Evolutionary conservation across 192 early-diverging fungal species (phyloP).

Genomic region (Dissophora ornata): DNA sequence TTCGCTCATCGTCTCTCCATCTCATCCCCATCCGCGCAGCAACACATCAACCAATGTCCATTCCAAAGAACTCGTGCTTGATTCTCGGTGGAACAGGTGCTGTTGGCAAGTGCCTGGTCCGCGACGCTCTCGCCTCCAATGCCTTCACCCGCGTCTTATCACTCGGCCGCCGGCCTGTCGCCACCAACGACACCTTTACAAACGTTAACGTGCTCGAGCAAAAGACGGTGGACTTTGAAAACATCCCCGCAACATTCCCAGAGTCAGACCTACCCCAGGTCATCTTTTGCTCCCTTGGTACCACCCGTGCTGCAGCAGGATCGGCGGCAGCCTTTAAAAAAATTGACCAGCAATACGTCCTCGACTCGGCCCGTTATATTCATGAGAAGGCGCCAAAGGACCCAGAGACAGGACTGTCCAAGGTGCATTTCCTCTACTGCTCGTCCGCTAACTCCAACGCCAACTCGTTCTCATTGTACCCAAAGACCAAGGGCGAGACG

Average conservation of each 20-base stretch:
- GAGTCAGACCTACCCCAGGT: constrained; percentile 38
- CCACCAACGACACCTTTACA: constrained; percentile 20
- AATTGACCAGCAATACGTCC: constrained; percentile 83
- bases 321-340: constrained; percentile 73
- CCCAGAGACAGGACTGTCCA: constrained; percentile 23
- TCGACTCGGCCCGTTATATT: constrained; percentile 72
- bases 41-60: constrained; percentile 16
- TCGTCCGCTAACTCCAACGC: constrained; percentile 66
- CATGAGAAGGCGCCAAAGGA: constrained; percentile 61
- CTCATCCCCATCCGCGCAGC: too few relatives aligned
- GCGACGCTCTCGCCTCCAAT: constrained; percentile 61
- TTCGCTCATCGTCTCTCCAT: too few relatives aligned
- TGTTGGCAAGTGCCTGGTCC: constrained; percentile 67
- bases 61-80: constrained; percentile 39
- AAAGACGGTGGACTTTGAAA: constrained; percentile 80
- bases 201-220: constrained; percentile 58
- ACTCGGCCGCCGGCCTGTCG: constrained; percentile 61
- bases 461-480: constrained; percentile 74
- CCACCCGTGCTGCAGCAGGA: constrained; percentile 75
- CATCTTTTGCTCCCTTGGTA: constrained; percentile 80
- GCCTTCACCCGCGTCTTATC: constrained; percentile 64
- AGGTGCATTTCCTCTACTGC: constrained; percentile 66
- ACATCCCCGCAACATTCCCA: constrained; percentile 59
- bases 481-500: constrained; percentile 80
- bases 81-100: constrained; percentile 65